Conservation (phyloP, 805 yeast genomes). For the Candida alai region DNA sequence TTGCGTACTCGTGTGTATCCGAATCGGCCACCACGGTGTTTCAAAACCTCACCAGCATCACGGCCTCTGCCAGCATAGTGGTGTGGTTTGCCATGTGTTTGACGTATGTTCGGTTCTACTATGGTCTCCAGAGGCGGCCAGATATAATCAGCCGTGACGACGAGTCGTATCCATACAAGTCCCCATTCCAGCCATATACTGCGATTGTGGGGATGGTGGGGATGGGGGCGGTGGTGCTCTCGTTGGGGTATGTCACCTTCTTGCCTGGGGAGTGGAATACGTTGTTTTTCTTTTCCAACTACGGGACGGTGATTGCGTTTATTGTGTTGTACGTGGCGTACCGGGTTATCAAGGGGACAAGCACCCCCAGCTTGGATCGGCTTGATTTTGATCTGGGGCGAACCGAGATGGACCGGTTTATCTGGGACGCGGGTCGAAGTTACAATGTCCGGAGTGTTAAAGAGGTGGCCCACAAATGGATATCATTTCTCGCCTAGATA, state of each 20-base stretch:
- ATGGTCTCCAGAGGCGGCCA: slow-evolving; percentile 56
- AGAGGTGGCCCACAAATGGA: slow-evolving; percentile 29
- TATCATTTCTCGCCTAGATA: slow-evolving; percentile 30
- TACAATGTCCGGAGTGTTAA: slow-evolving; percentile 31
- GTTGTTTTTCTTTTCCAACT: slow-evolving; percentile 59
- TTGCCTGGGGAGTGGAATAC: slow-evolving; percentile 55
- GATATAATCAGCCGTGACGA: slow-evolving; percentile 64
- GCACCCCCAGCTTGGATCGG: slow-evolving; percentile 64
- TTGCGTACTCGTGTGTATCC: slow-evolving; percentile 59
- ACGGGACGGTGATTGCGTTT: slow-evolving; percentile 58
- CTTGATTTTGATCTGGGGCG: slow-evolving; percentile 82
- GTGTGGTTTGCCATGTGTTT: slow-evolving; percentile 78
- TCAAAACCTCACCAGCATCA: slow-evolving; percentile 60
- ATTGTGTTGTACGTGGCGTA: slow-evolving; percentile 49
- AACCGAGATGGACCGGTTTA: slow-evolving; percentile 73
- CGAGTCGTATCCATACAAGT: slow-evolving; percentile 61
- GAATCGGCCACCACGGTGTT: slow-evolving; percentile 59
- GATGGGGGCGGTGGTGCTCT: slow-evolving; percentile 45
- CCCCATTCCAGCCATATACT: slow-evolving; percentile 67
- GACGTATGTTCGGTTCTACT: slow-evolving; percentile 60
- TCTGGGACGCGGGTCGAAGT: slow-evolving; percentile 72
- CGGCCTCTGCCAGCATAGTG: slow-evolving; percentile 71
- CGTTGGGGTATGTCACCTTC: slow-evolving; percentile 64
- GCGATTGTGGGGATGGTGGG: slow-evolving; percentile 63
- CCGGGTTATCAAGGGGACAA: slow-evolving; percentile 57